Evolutionary conservation across 257 asterid species (phyloP).

Genomic region (Solanum medicagineum): DNA sequence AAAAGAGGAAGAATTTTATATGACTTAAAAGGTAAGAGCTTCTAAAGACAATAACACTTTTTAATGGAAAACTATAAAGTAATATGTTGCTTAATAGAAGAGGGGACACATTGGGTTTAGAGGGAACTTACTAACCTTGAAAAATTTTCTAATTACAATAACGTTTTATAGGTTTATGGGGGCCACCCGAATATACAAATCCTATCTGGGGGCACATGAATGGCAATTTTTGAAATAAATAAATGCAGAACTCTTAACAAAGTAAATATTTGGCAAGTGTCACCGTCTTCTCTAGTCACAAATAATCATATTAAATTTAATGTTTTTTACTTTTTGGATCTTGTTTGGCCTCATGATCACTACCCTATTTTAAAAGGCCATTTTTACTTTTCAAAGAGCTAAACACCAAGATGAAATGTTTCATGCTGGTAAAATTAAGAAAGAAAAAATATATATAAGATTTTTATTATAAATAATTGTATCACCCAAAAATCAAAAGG

Average conservation of each 20-base stretch:
- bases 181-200: no score
- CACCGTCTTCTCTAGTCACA: not conserved
- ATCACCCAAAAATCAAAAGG: not conserved
- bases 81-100: no score
- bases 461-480: not conserved
- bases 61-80: no score
- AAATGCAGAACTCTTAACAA: not conserved
- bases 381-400: not conserved
- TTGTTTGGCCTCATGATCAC: not conserved
- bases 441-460: not conserved
- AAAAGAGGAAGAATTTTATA: no score
- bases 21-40: no score
- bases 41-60: no score
- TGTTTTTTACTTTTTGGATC: not conserved
- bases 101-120: no score
- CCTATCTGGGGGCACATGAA: not conserved
- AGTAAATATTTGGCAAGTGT: not conserved
- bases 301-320: not conserved
- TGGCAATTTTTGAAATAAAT: not conserved
- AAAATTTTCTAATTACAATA: no score
- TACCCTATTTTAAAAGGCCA: not conserved
- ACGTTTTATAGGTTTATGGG: no score
- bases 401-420: not conserved
- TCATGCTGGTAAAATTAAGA: not conserved
- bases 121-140: no score